Conservation (phyloP, 2,329 filamentous ascomycete species). For the Lomentospora prolificans region DNA sequence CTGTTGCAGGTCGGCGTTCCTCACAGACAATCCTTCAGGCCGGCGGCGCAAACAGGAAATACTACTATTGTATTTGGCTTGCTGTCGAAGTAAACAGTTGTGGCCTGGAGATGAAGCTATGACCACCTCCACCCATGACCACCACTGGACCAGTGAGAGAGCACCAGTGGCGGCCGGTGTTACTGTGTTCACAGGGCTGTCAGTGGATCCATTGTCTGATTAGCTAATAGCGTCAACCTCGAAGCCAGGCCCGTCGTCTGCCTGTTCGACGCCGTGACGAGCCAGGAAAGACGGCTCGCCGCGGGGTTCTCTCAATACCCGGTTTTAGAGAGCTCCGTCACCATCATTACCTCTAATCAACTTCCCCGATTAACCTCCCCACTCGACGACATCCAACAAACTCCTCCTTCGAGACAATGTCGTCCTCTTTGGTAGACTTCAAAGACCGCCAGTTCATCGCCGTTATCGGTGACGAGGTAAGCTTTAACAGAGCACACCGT, state of each 20-base stretch:
- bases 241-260: background rate
- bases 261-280: background rate
- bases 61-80: background rate
- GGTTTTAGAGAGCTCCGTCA: background rate
- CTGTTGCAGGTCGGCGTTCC: background rate
- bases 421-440: conserved; percentile 48
- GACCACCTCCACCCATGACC: background rate
- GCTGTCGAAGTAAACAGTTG: background rate
- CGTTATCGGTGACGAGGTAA: conserved; percentile 93
- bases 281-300: background rate
- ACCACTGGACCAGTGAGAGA: background rate
- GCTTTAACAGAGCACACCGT: conserved; percentile 10
- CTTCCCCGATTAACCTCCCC: background rate
- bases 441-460: conserved; percentile 93
- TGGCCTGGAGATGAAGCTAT: conserved; percentile 3
- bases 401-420: conserved; percentile 18
- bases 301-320: conserved; percentile 2
- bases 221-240: background rate
- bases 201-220: background rate
- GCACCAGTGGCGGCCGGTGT: background rate
- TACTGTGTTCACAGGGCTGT: background rate
- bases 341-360: conserved; percentile 1
- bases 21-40: background rate
- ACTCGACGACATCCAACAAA: background rate
- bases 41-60: background rate